These are phyloP conservation scores for Sarocladium oryzae DNA, from an alignment of 2,329 filamentous ascomycete genomes.

Conservation along the genomic window DNA sequence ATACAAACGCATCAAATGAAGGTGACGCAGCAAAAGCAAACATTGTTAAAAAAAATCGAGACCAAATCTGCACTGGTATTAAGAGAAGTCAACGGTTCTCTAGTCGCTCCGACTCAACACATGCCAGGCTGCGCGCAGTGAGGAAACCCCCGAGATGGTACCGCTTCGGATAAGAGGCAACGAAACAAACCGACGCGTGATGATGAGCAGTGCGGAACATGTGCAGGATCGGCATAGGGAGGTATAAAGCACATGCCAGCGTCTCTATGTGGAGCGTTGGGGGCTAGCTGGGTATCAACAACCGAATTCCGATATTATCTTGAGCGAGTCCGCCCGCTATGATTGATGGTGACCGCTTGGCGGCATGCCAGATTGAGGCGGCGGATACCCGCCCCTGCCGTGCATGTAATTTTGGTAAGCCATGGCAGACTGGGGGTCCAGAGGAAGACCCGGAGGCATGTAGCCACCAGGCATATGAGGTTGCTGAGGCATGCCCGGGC, in stretches of 20 bases:
- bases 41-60: background rate
- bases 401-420: slow-evolving; percentile 82
- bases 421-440: slow-evolving; percentile 71
- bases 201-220: background rate
- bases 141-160: background rate
- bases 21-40: slow-evolving; percentile 5
- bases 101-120: background rate
- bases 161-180: background rate
- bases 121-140: background rate
- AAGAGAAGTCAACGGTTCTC: background rate
- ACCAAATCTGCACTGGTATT: slow-evolving; percentile 1
- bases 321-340: slow-evolving; percentile 31
- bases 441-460: slow-evolving; percentile 53
- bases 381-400: slow-evolving; percentile 69
- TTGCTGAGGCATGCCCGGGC: slow-evolving; percentile 60
- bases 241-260: slow-evolving; percentile 15
- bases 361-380: slow-evolving; percentile 74
- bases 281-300: slow-evolving; percentile 55
- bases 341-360: slow-evolving; percentile 78
- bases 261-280: slow-evolving; percentile 43
- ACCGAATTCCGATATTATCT: slow-evolving; percentile 16
- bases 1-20: slow-evolving; percentile 7
- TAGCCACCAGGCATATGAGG: slow-evolving; percentile 57
- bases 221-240: slow-evolving; percentile 14
- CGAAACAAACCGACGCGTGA: background rate